phyloP scores from a whole-genome alignment of 2,329 filamentous ascomycete genomes.

The Juglanconis oblonga region DNA sequence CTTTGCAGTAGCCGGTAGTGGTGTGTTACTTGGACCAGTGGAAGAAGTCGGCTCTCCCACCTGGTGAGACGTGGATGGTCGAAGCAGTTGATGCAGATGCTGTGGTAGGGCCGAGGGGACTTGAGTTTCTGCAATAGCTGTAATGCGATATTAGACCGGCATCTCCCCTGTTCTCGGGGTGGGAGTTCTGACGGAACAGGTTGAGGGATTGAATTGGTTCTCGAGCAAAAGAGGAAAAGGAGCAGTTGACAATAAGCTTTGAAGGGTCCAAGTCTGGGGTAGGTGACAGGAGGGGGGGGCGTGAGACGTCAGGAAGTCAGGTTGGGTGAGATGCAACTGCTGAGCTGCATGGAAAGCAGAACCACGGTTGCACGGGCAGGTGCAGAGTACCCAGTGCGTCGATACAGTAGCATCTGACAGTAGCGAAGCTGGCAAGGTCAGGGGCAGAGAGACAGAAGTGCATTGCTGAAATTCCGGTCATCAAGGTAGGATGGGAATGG shows the following conservation, averaged over 20 bases:
- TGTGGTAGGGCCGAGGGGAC: constrained; percentile 5
- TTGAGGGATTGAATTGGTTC: neutral
- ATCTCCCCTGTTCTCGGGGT: constrained; percentile 5
- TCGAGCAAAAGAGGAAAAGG: neutral
- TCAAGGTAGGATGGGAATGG: neutral
- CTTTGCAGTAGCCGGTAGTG: neutral
- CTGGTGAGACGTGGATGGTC: constrained; percentile 13
- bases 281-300: neutral
- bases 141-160: constrained; percentile 13
- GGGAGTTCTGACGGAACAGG: neutral
- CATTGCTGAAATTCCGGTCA: neutral
- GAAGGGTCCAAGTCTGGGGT: neutral
- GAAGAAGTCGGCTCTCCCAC: constrained; percentile 9
- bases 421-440: neutral
- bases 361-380: neutral
- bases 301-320: neutral
- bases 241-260: neutral
- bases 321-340: neutral
- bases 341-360: neutral
- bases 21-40: constrained; percentile 11
- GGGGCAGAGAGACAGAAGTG: neutral
- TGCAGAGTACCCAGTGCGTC: no score
- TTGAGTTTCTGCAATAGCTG: neutral
- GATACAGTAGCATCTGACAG: neutral
- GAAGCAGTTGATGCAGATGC: neutral